These are phyloP conservation scores for Trichoderma virens DNA, from an alignment of 495 filamentous ascomycete species.

Conservation along the genomic window DNA sequence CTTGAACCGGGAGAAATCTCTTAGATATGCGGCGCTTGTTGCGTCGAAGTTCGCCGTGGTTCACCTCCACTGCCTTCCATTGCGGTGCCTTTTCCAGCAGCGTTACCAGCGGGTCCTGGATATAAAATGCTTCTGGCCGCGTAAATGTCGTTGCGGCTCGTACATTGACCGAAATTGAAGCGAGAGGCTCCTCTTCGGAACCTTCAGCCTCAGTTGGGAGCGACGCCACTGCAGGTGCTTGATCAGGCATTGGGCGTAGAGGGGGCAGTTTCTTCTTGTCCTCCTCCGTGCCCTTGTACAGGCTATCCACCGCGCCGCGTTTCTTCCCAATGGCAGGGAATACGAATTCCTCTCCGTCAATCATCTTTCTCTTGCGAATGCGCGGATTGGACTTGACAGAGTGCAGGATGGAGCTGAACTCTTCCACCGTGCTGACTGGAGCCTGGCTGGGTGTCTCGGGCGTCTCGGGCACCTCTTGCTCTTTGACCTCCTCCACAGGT, in stretches of 20 bases:
- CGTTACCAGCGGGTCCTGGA: not conserved
- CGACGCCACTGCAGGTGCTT: not conserved
- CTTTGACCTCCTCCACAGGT: constrained; percentile 16
- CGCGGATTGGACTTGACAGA: constrained; percentile 31
- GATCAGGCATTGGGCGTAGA: not conserved
- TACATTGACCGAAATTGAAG: not conserved
- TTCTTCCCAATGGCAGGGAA: constrained; percentile 12
- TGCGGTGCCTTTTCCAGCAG: not conserved
- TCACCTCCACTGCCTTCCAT: not conserved
- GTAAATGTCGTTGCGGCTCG: not conserved
- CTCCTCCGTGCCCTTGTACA: not conserved
- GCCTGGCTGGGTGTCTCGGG: not conserved
- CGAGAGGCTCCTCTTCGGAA: not conserved
- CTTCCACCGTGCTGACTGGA: not conserved
- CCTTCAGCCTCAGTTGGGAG: not conserved
- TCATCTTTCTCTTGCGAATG: constrained; percentile 35
- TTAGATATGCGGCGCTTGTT: not conserved
- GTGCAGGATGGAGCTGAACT: constrained; percentile 26
- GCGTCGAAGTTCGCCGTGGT: not conserved
- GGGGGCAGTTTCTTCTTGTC: not conserved
- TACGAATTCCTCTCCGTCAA: constrained; percentile 29
- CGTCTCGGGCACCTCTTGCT: constrained; percentile 1
- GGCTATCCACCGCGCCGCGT: constrained; percentile 9
- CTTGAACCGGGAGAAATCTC: not conserved
- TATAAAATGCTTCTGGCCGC: not conserved